These are phyloP conservation scores for Polytrichum commune DNA, from an alignment of 225 moss, liverwort and hornwort species.

Conservation along the genomic window DNA sequence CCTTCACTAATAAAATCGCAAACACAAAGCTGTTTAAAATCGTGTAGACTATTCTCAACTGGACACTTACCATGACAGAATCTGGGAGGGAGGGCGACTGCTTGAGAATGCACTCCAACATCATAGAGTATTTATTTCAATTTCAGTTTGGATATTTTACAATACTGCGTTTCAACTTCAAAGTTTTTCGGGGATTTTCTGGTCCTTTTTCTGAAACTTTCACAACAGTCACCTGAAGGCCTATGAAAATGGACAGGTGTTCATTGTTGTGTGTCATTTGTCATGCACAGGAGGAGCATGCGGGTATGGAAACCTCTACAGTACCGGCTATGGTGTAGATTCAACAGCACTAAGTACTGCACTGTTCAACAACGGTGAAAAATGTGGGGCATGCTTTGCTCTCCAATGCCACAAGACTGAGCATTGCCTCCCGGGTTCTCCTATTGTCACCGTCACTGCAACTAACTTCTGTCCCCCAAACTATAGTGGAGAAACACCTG, in stretches of 20 bases:
- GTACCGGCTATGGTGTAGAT: conserved; percentile 45
- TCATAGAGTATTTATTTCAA: too few relatives aligned
- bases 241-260: not conserved
- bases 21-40: too few relatives aligned
- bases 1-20: too few relatives aligned
- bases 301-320: conserved; percentile 58
- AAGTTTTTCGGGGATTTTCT: too few relatives aligned
- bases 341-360: conserved; percentile 56
- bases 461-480: conserved; percentile 92
- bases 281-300: conserved; percentile 51
- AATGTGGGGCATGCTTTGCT: conserved; percentile 84
- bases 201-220: too few relatives aligned
- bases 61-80: too few relatives aligned
- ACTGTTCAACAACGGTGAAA: conserved; percentile 59
- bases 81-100: too few relatives aligned
- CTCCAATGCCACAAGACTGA: conserved; percentile 58
- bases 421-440: conserved; percentile 60
- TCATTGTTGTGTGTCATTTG: not conserved
- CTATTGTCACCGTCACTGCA: conserved; percentile 63
- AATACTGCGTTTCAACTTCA: not conserved
- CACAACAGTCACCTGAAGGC: not conserved
- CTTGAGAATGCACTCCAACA: too few relatives aligned
- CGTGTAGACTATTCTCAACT: too few relatives aligned
- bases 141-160: not conserved
- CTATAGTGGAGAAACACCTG: conserved; percentile 61